Evolutionary conservation across 2,329 filamentous ascomycete genomes (phyloP).

Genomic region (Aspergillus puulaauensis): DNA sequence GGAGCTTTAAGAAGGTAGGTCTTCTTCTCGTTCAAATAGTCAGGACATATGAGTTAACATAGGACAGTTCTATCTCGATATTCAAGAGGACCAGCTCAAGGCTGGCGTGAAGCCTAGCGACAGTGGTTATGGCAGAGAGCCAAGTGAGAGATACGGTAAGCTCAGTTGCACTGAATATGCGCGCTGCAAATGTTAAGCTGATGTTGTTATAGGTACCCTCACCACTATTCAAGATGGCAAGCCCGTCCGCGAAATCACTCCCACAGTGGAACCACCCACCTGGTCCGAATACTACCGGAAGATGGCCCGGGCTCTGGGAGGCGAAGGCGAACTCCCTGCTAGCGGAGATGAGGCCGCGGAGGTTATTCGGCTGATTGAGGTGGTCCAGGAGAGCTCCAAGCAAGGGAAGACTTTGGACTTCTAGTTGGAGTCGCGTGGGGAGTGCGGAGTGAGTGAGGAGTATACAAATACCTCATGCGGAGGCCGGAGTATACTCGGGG

Average conservation of each 20-base stretch:
- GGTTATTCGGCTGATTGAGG: constrained; percentile 58
- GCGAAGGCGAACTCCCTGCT: constrained; percentile 55
- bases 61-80: constrained; percentile 60
- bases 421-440: constrained; percentile 10
- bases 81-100: constrained; percentile 73
- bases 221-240: constrained; percentile 56
- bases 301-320: constrained; percentile 54
- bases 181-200: background rate
- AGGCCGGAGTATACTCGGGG: background rate
- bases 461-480: background rate
- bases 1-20: constrained; percentile 67
- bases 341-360: constrained; percentile 53
- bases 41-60: background rate
- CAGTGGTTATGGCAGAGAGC: constrained; percentile 64
- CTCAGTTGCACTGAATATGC: background rate
- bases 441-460: background rate
- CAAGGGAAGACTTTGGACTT: constrained; percentile 50
- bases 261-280: constrained; percentile 64
- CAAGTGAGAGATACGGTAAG: constrained; percentile 56
- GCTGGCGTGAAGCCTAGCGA: constrained; percentile 62
- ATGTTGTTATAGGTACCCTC: constrained; percentile 41
- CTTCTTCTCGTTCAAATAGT: background rate
- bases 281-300: constrained; percentile 67
- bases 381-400: constrained; percentile 54
- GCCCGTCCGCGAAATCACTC: constrained; percentile 51